Evolutionary conservation across 2,329 filamentous ascomycete genomes (phyloP).

Genomic region (Aureobasidium sp.): DNA sequence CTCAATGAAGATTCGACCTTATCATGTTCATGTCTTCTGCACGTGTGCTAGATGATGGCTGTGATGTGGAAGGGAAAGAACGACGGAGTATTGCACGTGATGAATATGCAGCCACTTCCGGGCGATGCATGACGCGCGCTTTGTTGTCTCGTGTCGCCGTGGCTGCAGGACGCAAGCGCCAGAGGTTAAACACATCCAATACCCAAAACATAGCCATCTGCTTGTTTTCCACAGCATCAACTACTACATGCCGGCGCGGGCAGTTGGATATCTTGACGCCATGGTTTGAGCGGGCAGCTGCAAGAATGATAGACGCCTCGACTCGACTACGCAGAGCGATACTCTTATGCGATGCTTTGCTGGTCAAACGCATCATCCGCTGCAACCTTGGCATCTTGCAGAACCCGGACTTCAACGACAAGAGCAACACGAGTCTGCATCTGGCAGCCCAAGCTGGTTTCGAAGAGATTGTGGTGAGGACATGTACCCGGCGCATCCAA

Average conservation of each 20-base stretch:
- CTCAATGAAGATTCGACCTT: not conserved
- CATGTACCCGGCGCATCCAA: not conserved
- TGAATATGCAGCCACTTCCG: not conserved
- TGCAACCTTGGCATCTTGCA: conserved; percentile 62
- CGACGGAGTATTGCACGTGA: not conserved
- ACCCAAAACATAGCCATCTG: not conserved
- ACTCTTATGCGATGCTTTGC: conserved; percentile 59
- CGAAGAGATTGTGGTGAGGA: conserved; percentile 49
- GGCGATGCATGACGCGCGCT: not conserved
- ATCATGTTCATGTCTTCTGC: not conserved
- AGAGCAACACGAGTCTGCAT: conserved; percentile 78
- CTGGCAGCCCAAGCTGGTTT: conserved; percentile 67
- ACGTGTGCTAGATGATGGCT: not conserved
- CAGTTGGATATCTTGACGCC: conserved; percentile 9
- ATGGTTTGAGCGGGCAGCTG: conserved; percentile 5
- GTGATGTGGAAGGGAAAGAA: not conserved
- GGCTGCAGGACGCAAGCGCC: not conserved
- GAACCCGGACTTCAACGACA: conserved; percentile 67
- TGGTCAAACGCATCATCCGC: conserved; percentile 67
- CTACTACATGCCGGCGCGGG: not conserved
- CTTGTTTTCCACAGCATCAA: not conserved
- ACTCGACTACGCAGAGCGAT: conserved; percentile 76
- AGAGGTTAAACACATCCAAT: not conserved
- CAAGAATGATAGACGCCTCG: conserved; percentile 61
- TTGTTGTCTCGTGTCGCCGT: not conserved